Evolutionary conservation across 2,329 filamentous ascomycete genomes (phyloP).

Genomic region (Aspergillus eucalypticola): DNA sequence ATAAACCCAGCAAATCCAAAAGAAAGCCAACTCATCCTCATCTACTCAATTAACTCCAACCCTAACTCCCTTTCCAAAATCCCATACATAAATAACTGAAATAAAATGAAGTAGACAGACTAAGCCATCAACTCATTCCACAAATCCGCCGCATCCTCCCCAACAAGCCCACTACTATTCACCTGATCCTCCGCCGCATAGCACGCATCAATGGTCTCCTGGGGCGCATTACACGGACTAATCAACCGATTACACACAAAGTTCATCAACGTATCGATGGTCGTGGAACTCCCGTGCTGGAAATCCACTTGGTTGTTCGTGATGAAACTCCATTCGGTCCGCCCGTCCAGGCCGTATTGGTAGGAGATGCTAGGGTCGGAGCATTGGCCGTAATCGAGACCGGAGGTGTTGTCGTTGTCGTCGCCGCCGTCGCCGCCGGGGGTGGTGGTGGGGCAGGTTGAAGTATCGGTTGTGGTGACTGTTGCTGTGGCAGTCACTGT

Average conservation of each 20-base stretch:
- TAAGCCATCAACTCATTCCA: slow-evolving; percentile 24
- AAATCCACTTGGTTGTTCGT: slow-evolving; percentile 20
- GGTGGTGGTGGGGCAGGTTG: background rate
- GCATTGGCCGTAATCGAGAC: slow-evolving; percentile 2
- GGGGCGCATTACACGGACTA: slow-evolving; percentile 21
- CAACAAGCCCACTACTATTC: slow-evolving; percentile 7
- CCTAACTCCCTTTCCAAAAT: too few species aligned
- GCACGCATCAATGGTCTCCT: slow-evolving; percentile 19
- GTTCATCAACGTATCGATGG: slow-evolving; percentile 12
- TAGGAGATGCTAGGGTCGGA: slow-evolving; percentile 15
- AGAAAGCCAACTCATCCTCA: too few species aligned
- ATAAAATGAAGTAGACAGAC: background rate
- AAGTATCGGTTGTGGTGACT: background rate
- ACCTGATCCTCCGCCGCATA: slow-evolving; percentile 12
- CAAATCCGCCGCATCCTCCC: slow-evolving; percentile 20
- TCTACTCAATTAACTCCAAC: too few species aligned
- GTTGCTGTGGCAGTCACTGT: background rate
- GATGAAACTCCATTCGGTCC: slow-evolving; percentile 10
- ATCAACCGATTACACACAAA: slow-evolving; percentile 23
- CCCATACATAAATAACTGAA: too few species aligned
- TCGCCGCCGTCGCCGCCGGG: background rate
- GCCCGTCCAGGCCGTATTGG: slow-evolving; percentile 14
- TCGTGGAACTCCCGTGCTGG: slow-evolving; percentile 12
- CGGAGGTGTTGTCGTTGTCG: too few species aligned
- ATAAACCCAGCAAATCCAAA: too few species aligned